These are phyloP conservation scores for Tripterygium wilfordii DNA, from an alignment of 177 flowering plant genomes.

Conservation along the genomic window DNA sequence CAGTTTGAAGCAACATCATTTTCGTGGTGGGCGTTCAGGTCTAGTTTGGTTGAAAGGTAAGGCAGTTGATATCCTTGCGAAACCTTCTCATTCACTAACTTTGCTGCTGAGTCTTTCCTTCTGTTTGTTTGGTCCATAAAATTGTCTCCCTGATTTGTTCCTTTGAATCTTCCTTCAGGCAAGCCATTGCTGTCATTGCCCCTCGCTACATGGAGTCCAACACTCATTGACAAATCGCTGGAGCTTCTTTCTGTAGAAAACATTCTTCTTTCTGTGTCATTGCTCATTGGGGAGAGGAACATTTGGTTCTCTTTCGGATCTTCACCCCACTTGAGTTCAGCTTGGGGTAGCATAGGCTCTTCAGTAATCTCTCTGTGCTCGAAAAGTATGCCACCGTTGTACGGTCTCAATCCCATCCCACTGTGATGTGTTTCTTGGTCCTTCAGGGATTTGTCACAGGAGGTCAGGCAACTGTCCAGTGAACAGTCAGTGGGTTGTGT, in stretches of 20 bases:
- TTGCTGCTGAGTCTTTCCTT: constrained; percentile 16
- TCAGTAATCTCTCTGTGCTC: constrained; percentile 28
- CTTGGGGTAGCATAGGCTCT: constrained; percentile 18
- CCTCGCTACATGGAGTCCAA: constrained; percentile 35
- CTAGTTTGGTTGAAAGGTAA: constrained; percentile 41
- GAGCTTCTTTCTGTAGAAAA: constrained; percentile 21
- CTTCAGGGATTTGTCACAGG: constrained; percentile 64
- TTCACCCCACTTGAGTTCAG: constrained; percentile 29
- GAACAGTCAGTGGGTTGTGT: constrained; percentile 57
- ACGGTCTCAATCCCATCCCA: constrained; percentile 33
- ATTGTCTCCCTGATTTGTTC: constrained; percentile 17
- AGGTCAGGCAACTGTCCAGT: constrained; percentile 73
- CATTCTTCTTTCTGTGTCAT: constrained; percentile 20
- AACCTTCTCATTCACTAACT: constrained; percentile 23
- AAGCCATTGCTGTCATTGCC: constrained; percentile 16
- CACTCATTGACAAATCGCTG: constrained; percentile 49
- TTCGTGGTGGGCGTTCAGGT: constrained; percentile 58
- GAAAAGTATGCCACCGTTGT: constrained; percentile 14
- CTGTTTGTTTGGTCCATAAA: constrained; percentile 13
- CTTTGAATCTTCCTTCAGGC: constrained; percentile 22
- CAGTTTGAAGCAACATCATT: constrained; percentile 42
- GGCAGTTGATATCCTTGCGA: constrained; percentile 23
- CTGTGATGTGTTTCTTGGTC: constrained; percentile 48
- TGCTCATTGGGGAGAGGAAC: constrained; percentile 18
- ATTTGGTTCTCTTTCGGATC: constrained; percentile 27